Conservation (phyloP, 495 filamentous ascomycete genomes). For the Lichenothelia convexa region DNA sequence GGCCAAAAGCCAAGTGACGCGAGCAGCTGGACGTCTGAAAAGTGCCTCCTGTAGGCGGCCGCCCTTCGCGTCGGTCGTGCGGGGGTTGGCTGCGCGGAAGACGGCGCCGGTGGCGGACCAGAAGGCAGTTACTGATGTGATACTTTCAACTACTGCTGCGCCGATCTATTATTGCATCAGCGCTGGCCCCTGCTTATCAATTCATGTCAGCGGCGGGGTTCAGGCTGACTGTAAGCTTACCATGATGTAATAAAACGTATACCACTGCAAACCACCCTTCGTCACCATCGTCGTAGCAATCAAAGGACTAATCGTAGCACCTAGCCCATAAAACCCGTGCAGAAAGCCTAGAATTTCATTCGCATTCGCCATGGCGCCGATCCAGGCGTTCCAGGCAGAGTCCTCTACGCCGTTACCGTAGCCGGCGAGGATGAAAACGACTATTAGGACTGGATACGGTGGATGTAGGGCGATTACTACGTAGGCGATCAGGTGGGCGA, state of each 20-base stretch:
- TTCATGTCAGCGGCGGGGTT: too few species aligned
- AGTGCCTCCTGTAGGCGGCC: conserved; percentile 39
- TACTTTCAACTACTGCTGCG: conserved; percentile 41
- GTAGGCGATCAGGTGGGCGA: conserved; percentile 45
- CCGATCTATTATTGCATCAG: conserved; percentile 45
- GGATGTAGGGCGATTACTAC: conserved; percentile 40
- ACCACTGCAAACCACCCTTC: conserved; percentile 32
- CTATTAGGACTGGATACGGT: conserved; percentile 38
- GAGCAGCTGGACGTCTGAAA: conserved; percentile 23
- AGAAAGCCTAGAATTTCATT: conserved; percentile 40
- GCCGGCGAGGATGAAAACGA: conserved; percentile 39
- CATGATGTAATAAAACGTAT: conserved; percentile 45
- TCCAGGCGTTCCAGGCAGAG: conserved; percentile 48
- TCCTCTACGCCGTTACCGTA: conserved; percentile 46
- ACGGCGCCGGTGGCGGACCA: conserved; percentile 44
- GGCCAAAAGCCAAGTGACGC: conserved; percentile 59
- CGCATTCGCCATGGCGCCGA: conserved; percentile 42
- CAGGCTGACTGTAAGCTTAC: conserved; percentile 25
- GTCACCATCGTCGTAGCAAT: conserved; percentile 40
- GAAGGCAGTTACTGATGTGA: conserved; percentile 37
- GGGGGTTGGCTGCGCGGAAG: conserved; percentile 34
- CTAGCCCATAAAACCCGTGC: conserved; percentile 39
- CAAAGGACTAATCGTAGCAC: conserved; percentile 36
- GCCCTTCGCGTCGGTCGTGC: conserved; percentile 22
- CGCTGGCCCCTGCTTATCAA: too few species aligned